Percentiles rank a stretch among this genome's conserved stretches.
Conservation (phyloP, 2,329 filamentous ascomycete genomes). For the Nectriaceae sp. region DNA sequence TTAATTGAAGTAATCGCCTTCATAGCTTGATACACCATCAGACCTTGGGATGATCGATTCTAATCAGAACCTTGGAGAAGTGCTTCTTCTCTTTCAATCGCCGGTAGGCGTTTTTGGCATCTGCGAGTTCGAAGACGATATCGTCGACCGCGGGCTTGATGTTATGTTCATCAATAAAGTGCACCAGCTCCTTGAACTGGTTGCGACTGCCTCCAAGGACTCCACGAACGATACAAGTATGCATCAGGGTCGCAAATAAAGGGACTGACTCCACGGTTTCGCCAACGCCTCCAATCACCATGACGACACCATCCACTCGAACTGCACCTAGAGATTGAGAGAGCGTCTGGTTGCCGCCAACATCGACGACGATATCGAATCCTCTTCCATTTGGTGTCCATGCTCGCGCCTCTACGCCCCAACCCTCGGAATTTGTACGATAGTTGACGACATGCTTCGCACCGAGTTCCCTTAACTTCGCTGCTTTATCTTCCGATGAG, state of each 20-base stretch:
- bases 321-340: constrained; percentile 55
- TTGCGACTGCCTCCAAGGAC: constrained; percentile 27
- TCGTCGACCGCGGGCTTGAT: constrained; percentile 35
- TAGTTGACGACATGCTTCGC: constrained; percentile 65
- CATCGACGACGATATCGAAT: constrained; percentile 64
- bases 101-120: constrained; percentile 35
- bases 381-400: constrained; percentile 49
- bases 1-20: no score
- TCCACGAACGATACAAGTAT: constrained; percentile 31
- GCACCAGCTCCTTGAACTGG: constrained; percentile 31
- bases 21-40: no score
- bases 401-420: constrained; percentile 59
- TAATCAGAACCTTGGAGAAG: constrained; percentile 39
- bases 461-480: constrained; percentile 55
- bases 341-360: constrained; percentile 66
- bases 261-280: constrained; percentile 21
- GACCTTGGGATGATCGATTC: no score
- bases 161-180: constrained; percentile 33
- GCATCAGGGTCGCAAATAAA: constrained; percentile 25
- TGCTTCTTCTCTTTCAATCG: constrained; percentile 35
- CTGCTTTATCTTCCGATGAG: constrained; percentile 55
- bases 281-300: constrained; percentile 33
- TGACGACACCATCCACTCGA: constrained; percentile 34
- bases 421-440: constrained; percentile 50
- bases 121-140: constrained; percentile 30